Percentiles rank a stretch among this genome's conserved stretches.
Evolutionary conservation across 2,329 filamentous ascomycete species (phyloP).

Genomic region (Biscogniauxia sp.): DNA sequence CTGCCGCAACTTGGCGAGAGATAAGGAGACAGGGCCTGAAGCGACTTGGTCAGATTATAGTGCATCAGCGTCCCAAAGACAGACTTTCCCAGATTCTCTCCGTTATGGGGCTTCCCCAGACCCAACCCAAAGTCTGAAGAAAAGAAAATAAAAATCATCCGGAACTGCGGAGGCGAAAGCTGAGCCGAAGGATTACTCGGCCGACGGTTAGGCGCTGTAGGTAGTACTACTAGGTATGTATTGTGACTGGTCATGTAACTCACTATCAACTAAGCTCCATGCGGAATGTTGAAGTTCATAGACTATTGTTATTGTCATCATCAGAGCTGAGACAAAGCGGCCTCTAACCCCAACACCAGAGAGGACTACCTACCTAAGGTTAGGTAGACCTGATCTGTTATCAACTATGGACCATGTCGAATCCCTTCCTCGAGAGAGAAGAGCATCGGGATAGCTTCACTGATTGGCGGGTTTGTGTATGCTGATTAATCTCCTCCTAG

Average conservation of each 20-base stretch:
- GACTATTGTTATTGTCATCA: not conserved
- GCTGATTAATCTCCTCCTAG: too few species aligned
- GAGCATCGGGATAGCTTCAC: not conserved
- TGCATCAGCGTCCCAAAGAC: not conserved
- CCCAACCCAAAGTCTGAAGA: not conserved
- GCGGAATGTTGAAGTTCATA: not conserved
- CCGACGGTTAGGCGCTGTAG: not conserved
- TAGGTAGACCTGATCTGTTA: not conserved
- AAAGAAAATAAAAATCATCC: not conserved
- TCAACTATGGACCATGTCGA: not conserved
- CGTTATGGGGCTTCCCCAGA: conserved; percentile 1
- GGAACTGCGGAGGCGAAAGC: not conserved
- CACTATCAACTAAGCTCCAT: not conserved
- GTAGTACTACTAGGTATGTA: too few species aligned
- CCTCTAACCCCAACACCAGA: not conserved
- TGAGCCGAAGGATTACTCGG: not conserved
- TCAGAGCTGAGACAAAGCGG: not conserved
- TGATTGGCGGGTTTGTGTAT: not conserved
- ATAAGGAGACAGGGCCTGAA: not conserved
- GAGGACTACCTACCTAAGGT: too few species aligned
- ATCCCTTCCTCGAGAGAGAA: not conserved
- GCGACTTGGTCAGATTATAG: conserved; percentile 1
- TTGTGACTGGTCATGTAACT: not conserved
- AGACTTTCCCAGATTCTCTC: not conserved
- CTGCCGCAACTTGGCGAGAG: not conserved